Base-by-base conservation (phyloP, 768 basidiomycete genomes). In the Udeniomyces megalosporus region DNA sequence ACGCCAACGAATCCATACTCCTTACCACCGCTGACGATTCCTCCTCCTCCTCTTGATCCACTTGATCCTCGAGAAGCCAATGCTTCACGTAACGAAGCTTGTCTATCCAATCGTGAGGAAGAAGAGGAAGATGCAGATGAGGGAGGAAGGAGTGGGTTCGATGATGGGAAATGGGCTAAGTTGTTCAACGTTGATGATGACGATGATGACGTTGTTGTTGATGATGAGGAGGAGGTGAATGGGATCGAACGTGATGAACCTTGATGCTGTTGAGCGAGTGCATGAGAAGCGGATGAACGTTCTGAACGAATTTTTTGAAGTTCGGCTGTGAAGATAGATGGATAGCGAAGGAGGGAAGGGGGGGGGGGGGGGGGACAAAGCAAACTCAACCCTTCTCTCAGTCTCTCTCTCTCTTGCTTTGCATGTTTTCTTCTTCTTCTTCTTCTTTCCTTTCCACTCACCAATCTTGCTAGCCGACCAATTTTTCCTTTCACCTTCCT, bases 401-500 rank as follows among this genome's bases (percentile, higher is more conserved):
- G 17, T 42, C 14, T 52, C 50, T 24, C 14, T 31, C 24, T 52
- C 50, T 10, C 31, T 24, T 28, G 8, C 38, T 42, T 42, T 15
- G 17, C 17, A 2, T 26, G 50, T 8, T 14, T 5, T 6, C 24
- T 52, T 26, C 11, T 8, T 42, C 17, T 42, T 42, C 38, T 50
- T 50, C n/a, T 50, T 50, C 17, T 17, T 42, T 17, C 17, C 38
- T 42, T 42, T 42, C 38, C 17, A 56, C 55, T 81, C 75, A 89
- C 88, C 87, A 69, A 95, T 81, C 68, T 78, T 79, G 38, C 82
- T 80, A 1, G 89, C 84, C 67, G 80, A 84, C 83, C 89, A 93
- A 11, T 46, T 31, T 42, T 82, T 83, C 0, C 80, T 76, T 32
- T 72, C 71, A 1, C 85, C 75, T 45, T 80, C 79, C 42, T 79